Evolutionary conservation across 345 rosid genomes (phyloP).

Genomic region (Camelina neglecta): DNA sequence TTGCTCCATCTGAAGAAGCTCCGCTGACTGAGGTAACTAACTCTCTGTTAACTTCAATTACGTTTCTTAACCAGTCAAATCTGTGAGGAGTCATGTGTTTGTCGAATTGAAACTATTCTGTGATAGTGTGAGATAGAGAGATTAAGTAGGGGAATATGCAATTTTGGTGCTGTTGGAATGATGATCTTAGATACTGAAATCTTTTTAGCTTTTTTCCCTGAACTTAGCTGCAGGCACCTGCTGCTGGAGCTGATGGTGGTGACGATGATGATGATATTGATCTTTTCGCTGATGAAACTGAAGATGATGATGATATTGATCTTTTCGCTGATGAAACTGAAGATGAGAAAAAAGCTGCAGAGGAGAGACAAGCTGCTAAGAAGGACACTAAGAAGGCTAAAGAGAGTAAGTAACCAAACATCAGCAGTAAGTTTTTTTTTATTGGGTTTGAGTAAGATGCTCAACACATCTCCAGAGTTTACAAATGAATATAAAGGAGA

Average conservation of each 20-base stretch:
- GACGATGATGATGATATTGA: slow-evolving; percentile 75
- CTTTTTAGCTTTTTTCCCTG: background rate
- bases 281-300: slow-evolving; percentile 90
- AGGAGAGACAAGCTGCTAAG: slow-evolving; percentile 75
- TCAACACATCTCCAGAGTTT: background rate
- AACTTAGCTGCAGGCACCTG: slow-evolving; percentile 30
- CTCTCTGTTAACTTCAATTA: background rate
- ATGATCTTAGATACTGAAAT: background rate
- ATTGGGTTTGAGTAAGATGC: background rate
- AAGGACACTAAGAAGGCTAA: slow-evolving; percentile 64
- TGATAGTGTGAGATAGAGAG: background rate
- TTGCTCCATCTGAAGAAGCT: slow-evolving; percentile 48
- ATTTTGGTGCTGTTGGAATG: background rate
- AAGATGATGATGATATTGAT: slow-evolving; percentile 71
- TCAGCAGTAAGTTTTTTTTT: slow-evolving; percentile 12
- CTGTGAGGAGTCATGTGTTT: background rate
- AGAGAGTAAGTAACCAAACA: slow-evolving; percentile 51
- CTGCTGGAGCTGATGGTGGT: slow-evolving; percentile 40
- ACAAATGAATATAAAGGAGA: background rate
- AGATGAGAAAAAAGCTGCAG: slow-evolving; percentile 89
- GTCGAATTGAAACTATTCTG: background rate
- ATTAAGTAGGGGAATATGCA: background rate
- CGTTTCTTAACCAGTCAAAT: background rate
- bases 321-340: slow-evolving; percentile 93
- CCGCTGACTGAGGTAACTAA: slow-evolving; percentile 19